These are phyloP conservation scores for Tolypocladium capitatum DNA, from an alignment of 2,329 filamentous ascomycete genomes.

Conservation along the genomic window DNA sequence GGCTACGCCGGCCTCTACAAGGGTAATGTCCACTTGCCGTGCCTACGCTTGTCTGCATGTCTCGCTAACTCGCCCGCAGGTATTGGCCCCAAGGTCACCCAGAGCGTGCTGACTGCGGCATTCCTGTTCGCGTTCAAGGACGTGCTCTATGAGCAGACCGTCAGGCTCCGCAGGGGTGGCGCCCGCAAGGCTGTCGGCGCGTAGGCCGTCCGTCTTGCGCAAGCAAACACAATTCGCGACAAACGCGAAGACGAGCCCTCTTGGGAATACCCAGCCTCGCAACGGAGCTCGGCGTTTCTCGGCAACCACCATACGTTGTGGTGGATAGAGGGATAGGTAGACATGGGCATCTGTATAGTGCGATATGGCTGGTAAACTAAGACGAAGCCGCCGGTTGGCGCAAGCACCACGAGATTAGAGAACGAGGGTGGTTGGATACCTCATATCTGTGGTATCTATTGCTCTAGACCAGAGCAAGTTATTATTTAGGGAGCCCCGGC, in stretches of 20 bases:
- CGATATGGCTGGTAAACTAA: neutral
- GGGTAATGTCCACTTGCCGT: slow-evolving; percentile 39
- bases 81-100: slow-evolving; percentile 89
- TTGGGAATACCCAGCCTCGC: neutral
- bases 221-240: neutral
- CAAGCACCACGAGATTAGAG: neutral
- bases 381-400: neutral
- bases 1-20: slow-evolving; percentile 90
- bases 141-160: slow-evolving; percentile 73
- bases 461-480: neutral
- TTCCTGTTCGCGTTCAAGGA: slow-evolving; percentile 98
- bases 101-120: slow-evolving; percentile 91
- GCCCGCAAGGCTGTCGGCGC: slow-evolving; percentile 25
- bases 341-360: neutral
- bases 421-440: neutral
- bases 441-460: neutral
- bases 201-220: slow-evolving; percentile 7
- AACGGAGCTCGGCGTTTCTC: neutral
- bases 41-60: neutral
- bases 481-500: neutral
- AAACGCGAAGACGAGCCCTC: neutral
- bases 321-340: neutral
- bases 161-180: slow-evolving; percentile 44
- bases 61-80: slow-evolving; percentile 35
- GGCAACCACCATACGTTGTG: neutral